Evolutionary conservation across 257 asterid genomes (phyloP), one percentile per base, ranked within the genome.

Genomic region (Petrea volubilis): DNA sequence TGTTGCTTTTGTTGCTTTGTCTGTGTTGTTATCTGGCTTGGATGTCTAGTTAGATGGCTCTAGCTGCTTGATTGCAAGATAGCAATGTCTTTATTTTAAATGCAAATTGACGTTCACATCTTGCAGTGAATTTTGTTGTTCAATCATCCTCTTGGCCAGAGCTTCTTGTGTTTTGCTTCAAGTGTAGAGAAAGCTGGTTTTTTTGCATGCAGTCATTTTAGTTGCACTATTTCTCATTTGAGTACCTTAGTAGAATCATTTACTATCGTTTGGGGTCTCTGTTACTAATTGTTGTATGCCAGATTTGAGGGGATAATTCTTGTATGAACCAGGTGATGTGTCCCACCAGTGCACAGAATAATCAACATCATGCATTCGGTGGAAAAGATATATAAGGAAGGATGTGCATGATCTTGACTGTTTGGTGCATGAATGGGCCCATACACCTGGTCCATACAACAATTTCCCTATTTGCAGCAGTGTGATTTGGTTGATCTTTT

Each of bases 1-100:
- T 27, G 36, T 27, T n/a, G 31, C 5, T 8, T 44, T 7, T 49
- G 46, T 68, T 68, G 27, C 15, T 65, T 20, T 51, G 20, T 58
- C 25, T 27, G 50, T 67, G 47, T 24, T 41, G 62, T 29, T 38
- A 50, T 57, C 38, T 58, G 65, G 46, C 38, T 58, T 31, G 46
- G 21, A 33, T 47, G n/a, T 51, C 64, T 56, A 40, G 27, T 36
- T 56, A 18, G 15, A 67, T 50, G 43, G 33, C 20, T 60, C 60
- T 70, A 41, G 77, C 60, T 57, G 34, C 58, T 56, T 57, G 20
- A 8, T 12, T 40, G 29, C 28, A 10, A 29, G 56, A 57, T 43
- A 18, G 33, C 17, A 25, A 25, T 29, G 25, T 27, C 60, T 43
- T 23, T 15, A 21, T 53, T 27, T 61, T 23, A 43, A 56, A 2